Evolutionary conservation across 441 rosid species (phyloP).

Genomic region (Adansonia grandidieri): DNA sequence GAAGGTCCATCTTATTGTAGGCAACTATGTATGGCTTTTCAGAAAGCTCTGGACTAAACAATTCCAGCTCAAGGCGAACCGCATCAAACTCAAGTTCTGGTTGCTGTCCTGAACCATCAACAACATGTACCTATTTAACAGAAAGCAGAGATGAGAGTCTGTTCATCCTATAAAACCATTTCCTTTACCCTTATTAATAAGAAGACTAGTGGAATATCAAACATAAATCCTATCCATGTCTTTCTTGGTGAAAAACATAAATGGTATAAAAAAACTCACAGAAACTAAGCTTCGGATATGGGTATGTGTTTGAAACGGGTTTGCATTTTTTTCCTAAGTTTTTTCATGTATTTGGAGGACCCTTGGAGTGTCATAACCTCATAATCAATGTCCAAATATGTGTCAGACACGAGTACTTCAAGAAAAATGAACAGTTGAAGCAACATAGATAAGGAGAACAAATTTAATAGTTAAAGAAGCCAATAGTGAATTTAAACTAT

Average conservation of each 20-base stretch:
- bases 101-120: conserved; percentile 86
- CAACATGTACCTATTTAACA: conserved; percentile 72
- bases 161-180: conserved; percentile 7
- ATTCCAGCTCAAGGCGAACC: conserved; percentile 88
- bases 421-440: too few relatives aligned
- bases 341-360: too few relatives aligned
- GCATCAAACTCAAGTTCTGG: conserved; percentile 94
- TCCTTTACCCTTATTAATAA: not conserved
- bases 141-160: conserved; percentile 23
- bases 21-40: conserved; percentile 90
- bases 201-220: not conserved
- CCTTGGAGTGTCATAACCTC: too few relatives aligned
- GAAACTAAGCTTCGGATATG: too few relatives aligned
- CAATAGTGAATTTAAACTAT: not conserved
- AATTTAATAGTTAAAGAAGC: not conserved
- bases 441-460: not conserved
- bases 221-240: not conserved
- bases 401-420: too few relatives aligned
- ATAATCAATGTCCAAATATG: too few relatives aligned
- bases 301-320: too few relatives aligned
- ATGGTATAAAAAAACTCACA: too few relatives aligned
- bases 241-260: not conserved
- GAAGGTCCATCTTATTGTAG: conserved; percentile 92
- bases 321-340: too few relatives aligned
- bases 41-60: conserved; percentile 84